phyloP scores from a whole-genome alignment of 2,329 filamentous ascomycete species.

The Tolypocladium pustulatum region DNA sequence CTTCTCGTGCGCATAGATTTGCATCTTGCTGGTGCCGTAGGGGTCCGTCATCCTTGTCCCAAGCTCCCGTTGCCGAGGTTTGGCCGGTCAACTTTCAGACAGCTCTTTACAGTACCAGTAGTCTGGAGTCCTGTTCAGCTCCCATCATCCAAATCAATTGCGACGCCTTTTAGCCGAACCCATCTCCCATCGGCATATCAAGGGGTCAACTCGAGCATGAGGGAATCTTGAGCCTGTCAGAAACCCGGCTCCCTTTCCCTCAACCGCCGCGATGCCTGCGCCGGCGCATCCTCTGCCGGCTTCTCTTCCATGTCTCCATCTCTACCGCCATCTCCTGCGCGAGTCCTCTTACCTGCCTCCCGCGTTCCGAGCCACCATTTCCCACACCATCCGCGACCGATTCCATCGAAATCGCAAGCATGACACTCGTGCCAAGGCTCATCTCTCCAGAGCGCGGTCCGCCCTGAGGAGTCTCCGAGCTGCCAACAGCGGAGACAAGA shows the following conservation, averaged over 20 bases:
- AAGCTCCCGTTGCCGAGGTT: not conserved
- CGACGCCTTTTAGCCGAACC: not conserved
- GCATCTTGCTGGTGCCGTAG: not conserved
- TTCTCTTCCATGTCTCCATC: slow-evolving; percentile 16
- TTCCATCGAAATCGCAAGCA: slow-evolving; percentile 32
- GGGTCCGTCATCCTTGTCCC: not conserved
- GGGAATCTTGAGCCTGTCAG: not conserved
- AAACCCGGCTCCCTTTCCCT: not conserved
- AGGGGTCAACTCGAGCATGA: not conserved
- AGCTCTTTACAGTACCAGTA: not conserved
- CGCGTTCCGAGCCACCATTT: slow-evolving; percentile 33
- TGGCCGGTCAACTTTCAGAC: not conserved
- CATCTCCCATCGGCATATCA: not conserved
- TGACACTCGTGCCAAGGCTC: slow-evolving; percentile 14
- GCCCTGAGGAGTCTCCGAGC: slow-evolving; percentile 38
- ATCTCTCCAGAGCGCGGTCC: slow-evolving; percentile 29
- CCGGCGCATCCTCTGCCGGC: slow-evolving; percentile 14
- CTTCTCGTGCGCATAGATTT: not conserved
- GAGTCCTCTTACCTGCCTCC: slow-evolving; percentile 50
- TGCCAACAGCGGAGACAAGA: slow-evolving; percentile 39
- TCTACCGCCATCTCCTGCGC: slow-evolving; percentile 51
- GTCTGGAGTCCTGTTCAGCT: not conserved
- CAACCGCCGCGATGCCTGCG: slow-evolving; percentile 14
- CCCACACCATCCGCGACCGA: slow-evolving; percentile 29
- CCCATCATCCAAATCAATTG: not conserved